Conservation (phyloP, 495 filamentous ascomycete species). For the Penicillium daleae region DNA sequence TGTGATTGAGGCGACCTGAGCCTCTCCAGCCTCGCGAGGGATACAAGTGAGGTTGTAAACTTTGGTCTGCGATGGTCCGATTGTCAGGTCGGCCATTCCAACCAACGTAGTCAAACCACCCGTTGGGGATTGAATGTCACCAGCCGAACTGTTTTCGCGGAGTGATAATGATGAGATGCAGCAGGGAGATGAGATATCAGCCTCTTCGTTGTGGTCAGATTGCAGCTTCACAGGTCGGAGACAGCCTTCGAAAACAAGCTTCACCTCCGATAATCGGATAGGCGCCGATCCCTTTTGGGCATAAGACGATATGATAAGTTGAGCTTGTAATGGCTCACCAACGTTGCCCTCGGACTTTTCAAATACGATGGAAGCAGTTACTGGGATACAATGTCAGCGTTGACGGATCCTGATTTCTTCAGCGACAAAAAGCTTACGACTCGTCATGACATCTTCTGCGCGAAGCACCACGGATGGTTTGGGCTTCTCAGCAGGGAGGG, state of each 20-base stretch:
- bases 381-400: conserved; percentile 29
- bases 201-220: conserved; percentile 35
- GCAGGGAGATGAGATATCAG: conserved; percentile 28
- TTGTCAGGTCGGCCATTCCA: conserved; percentile 66
- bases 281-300: conserved; percentile 66
- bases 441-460: conserved; percentile 70
- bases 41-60: conserved; percentile 72
- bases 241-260: conserved; percentile 69
- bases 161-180: conserved; percentile 39
- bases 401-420: background rate
- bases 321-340: conserved; percentile 73
- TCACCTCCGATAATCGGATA: conserved; percentile 65
- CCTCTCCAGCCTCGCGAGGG: conserved; percentile 80
- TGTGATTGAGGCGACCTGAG: conserved; percentile 65
- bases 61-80: conserved; percentile 69
- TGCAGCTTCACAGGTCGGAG: conserved; percentile 60
- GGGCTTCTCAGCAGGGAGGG: conserved; percentile 48
- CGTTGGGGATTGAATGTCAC: conserved; percentile 48
- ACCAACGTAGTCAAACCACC: conserved; percentile 43
- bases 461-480: conserved; percentile 68
- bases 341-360: conserved; percentile 76
- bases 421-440: conserved; percentile 50
- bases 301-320: conserved; percentile 72
- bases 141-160: conserved; percentile 37
- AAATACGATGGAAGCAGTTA: conserved; percentile 76